phyloP scores from a whole-genome alignment of 2,329 filamentous ascomycete genomes.

The Monascus ruber region DNA sequence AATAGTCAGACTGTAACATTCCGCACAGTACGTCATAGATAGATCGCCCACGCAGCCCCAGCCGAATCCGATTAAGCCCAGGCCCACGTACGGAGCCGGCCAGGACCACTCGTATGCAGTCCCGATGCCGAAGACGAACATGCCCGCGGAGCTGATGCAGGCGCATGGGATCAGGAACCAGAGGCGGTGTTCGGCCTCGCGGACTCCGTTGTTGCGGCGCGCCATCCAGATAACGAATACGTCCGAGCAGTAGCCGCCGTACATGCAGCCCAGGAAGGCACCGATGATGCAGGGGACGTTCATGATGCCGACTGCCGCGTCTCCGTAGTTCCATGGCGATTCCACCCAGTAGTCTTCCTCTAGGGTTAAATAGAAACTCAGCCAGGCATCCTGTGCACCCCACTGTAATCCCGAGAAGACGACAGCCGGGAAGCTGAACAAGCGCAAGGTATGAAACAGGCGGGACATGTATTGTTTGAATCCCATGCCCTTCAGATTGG shows the following conservation, averaged over 20 bases:
- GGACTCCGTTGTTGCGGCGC: constrained; percentile 41
- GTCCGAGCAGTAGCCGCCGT: constrained; percentile 48
- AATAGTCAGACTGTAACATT: constrained; percentile 47
- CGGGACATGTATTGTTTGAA: constrained; percentile 44
- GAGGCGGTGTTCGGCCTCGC: constrained; percentile 45
- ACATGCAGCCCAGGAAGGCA: constrained; percentile 44
- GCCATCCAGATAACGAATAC: constrained; percentile 46
- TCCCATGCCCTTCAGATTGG: constrained; percentile 42
- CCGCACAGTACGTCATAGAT: constrained; percentile 44
- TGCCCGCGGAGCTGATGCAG: constrained; percentile 39
- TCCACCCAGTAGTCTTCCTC: constrained; percentile 46
- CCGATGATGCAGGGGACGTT: constrained; percentile 39
- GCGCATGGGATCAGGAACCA: constrained; percentile 42
- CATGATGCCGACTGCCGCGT: constrained; percentile 46
- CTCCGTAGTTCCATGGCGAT: constrained; percentile 44
- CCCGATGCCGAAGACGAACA: constrained; percentile 44
- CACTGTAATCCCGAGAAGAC: constrained; percentile 48
- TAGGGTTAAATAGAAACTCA: constrained; percentile 49
- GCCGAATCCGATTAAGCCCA: constrained; percentile 49
- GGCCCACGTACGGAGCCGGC: constrained; percentile 43
- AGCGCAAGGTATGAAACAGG: constrained; percentile 44
- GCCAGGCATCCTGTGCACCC: constrained; percentile 50
- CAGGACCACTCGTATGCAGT: constrained; percentile 41
- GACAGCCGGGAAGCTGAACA: constrained; percentile 48
- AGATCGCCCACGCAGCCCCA: constrained; percentile 49